A percentile compares a stretch with the other conserved stretches of the same genome.
Conservation (phyloP, 2,329 filamentous ascomycete species). For the Phaeoacremonium minimum region DNA sequence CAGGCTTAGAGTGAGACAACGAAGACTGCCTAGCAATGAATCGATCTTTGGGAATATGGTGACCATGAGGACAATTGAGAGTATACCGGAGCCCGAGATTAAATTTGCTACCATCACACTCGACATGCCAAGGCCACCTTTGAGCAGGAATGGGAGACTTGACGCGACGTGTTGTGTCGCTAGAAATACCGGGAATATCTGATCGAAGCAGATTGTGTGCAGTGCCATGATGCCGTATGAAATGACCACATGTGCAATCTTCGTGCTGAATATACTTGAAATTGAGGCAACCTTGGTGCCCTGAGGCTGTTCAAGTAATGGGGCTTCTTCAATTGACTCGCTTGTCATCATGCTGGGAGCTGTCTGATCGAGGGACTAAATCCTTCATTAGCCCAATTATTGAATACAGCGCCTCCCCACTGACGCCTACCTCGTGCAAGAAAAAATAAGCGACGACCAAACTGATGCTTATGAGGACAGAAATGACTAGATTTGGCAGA, state of each 20-base stretch:
- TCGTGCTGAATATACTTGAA: not conserved
- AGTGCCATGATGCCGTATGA: slow-evolving; percentile 7
- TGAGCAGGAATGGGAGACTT: not conserved
- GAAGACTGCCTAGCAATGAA: slow-evolving; percentile 3
- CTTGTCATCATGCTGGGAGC: no score
- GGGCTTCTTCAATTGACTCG: not conserved
- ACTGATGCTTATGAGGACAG: not conserved
- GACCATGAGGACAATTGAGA: slow-evolving; percentile 7
- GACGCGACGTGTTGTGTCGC: not conserved
- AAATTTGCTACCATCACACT: slow-evolving; percentile 3
- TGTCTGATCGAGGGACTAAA: no score
- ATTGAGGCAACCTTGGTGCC: not conserved
- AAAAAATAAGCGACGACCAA: slow-evolving; percentile 1
- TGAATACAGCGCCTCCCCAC: no score
- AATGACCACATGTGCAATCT: slow-evolving; percentile 2
- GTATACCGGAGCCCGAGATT: slow-evolving; percentile 2
- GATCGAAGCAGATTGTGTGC: slow-evolving; percentile 9
- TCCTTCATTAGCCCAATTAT: no score
- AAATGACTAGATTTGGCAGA: slow-evolving; percentile 7
- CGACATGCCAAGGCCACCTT: slow-evolving; percentile 6
- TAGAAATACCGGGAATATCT: slow-evolving; percentile 10
- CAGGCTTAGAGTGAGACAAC: slow-evolving; percentile 5
- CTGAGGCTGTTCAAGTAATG: not conserved
- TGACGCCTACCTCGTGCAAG: slow-evolving; percentile 7
- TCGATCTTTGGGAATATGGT: slow-evolving; percentile 5